Evolutionary conservation across 208 protist genomes (phyloP), one percentile per base, ranked within the genome.

Genomic region (Acanthamoeba castellanii): DNA sequence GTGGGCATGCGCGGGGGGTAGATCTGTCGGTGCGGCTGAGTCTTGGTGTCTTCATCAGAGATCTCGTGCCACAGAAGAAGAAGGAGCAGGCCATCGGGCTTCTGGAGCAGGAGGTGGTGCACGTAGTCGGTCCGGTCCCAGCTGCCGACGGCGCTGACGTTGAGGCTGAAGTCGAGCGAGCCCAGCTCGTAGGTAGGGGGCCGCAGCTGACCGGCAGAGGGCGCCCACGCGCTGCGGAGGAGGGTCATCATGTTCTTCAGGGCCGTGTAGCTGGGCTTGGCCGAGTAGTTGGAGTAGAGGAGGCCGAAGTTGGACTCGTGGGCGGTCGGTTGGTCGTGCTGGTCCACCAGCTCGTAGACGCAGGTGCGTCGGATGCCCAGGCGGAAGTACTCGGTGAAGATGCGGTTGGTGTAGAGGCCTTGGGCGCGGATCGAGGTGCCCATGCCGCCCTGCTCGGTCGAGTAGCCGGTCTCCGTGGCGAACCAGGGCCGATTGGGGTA

Each of bases 351-450:
- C 34, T 45, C 72, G 72, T 81, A 81, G 37, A 50, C 34, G 72
- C 72, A 81, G 2, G 72, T 81, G 37, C 72, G 72, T 2, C 72
- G 30, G 30, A 81, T 81, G 72, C 72, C 72, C 32, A 81, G 42
- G 3, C 30, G 72, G 72, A 52, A 81, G 72, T 81, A 81, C 34
- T 81, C 72, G 42, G 72, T n/a, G 34, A 81, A 81, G 72, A 81
- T 14, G 72, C 72, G 72, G 34, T 81, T 81, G 34, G 22, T 81
- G 42, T 81, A 81, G 72, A 81, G 72, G 20, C 34, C 72, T n/a
- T 81, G 72, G 7, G 32, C 34, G 72, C 72, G 72, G 34, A 81
- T 81, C 8, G 72, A 81, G 14, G 72, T 81, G 8, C 27, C 64
- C n/a, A 25, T 70, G n/a, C 5, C 13, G 34, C 37, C 72, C 3